These are phyloP conservation scores for Phytophthora quininea DNA, from an alignment of 352 stramenopile genomes.

Conservation along the genomic window DNA sequence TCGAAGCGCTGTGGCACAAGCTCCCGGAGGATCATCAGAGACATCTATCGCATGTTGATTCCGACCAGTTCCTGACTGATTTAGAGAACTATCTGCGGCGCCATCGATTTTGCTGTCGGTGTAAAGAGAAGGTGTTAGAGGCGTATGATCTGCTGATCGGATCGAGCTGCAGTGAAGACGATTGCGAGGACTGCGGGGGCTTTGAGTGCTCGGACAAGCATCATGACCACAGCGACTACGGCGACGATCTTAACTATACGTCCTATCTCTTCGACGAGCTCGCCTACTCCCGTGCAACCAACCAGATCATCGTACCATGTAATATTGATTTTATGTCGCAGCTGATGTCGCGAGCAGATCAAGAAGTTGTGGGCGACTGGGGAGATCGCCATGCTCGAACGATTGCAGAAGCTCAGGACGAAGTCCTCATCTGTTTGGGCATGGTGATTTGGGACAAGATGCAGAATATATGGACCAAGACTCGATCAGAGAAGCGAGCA, in stretches of 20 bases:
- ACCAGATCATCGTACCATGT: constrained; percentile 84
- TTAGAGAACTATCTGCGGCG: constrained; percentile 83
- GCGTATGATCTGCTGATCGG: constrained; percentile 87
- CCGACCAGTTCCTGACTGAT: constrained; percentile 87
- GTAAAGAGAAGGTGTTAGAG: constrained; percentile 89
- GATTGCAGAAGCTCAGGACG: constrained; percentile 85
- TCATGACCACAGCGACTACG: constrained; percentile 76
- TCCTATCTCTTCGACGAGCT: constrained; percentile 90
- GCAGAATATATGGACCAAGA: constrained; percentile 83
- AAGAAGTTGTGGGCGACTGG: constrained; percentile 85
- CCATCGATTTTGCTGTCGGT: constrained; percentile 88
- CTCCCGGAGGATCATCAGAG: constrained; percentile 79
- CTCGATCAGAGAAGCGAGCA: constrained; percentile 73
- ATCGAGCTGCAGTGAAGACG: constrained; percentile 84
- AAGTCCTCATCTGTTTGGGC: constrained; percentile 85
- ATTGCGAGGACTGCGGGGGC: constrained; percentile 84
- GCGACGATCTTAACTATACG: constrained; percentile 85
- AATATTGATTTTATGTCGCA: constrained; percentile 89
- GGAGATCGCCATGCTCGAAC: constrained; percentile 83
- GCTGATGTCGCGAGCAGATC: constrained; percentile 82
- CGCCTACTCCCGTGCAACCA: constrained; percentile 79
- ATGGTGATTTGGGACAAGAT: constrained; percentile 92
- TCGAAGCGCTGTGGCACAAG: constrained; percentile 82
- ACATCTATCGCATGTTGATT: constrained; percentile 86
- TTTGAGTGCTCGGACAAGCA: constrained; percentile 81